phyloP scores from a whole-genome alignment of 2,329 filamentous ascomycete genomes.

The Cladorrhinum sp. region DNA sequence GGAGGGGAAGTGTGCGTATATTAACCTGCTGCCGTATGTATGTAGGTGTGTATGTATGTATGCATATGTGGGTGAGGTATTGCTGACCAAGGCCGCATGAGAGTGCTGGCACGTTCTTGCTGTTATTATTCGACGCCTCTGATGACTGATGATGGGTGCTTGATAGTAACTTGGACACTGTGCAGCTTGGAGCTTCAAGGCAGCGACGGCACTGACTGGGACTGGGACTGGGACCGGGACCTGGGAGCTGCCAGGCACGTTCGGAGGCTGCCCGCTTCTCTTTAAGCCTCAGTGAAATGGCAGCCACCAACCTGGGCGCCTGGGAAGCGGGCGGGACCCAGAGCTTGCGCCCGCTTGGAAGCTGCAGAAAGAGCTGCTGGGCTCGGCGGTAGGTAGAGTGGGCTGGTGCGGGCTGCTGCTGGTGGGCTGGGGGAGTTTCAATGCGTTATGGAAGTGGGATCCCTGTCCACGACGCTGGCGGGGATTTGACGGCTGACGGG shows the following conservation, averaged over 20 bases:
- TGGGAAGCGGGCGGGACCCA: neutral
- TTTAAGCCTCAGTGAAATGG: constrained; percentile 20
- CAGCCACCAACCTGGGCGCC: constrained; percentile 9
- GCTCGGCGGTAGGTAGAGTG: neutral
- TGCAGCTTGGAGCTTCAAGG: neutral
- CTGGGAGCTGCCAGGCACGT: neutral
- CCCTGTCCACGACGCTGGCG: neutral
- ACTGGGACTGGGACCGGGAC: neutral
- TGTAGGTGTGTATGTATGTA: neutral
- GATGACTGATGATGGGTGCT: neutral
- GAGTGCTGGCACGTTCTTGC: no score
- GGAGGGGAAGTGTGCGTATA: neutral
- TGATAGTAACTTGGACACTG: neutral
- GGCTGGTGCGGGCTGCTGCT: neutral
- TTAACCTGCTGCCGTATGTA: constrained; percentile 2
- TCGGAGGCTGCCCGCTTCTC: constrained; percentile 5
- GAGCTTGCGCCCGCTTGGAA: constrained; percentile 1
- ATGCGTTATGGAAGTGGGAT: neutral
- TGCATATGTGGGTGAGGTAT: no score
- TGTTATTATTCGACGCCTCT: neutral
- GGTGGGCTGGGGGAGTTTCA: neutral
- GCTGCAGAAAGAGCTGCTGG: neutral
- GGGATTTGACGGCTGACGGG: constrained; percentile 6
- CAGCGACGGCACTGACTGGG: no score
- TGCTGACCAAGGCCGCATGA: neutral